Conservation (phyloP, 345 rosid species). For the Syzygium aromaticum region DNA sequence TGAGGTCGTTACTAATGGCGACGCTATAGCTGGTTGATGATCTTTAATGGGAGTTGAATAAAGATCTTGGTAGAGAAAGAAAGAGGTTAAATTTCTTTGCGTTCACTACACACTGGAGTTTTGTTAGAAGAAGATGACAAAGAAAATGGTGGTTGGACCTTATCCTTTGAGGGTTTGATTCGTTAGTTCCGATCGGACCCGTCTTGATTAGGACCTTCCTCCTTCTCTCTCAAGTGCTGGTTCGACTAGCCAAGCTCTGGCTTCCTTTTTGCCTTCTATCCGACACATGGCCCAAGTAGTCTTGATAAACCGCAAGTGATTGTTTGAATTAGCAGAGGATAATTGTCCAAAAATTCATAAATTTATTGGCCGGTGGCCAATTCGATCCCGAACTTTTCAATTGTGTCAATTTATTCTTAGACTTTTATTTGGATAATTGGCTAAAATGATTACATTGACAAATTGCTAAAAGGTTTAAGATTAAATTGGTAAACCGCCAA, state of each 20-base stretch:
- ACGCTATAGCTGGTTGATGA: not conserved
- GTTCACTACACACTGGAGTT: constrained; percentile 42
- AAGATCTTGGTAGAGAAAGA: constrained; percentile 1
- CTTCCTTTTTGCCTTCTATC: constrained; percentile 6
- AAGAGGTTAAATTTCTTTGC: constrained; percentile 12
- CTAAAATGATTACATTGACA: no score
- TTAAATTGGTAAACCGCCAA: no score
- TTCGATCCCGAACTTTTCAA: no score
- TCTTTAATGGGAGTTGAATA: constrained; percentile 1
- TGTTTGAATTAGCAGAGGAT: not conserved
- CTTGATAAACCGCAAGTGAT: not conserved
- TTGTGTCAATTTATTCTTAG: no score
- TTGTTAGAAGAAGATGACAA: not conserved
- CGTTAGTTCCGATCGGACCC: not conserved
- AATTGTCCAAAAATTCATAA: no score
- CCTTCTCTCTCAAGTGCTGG: not conserved
- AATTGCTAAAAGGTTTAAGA: no score
- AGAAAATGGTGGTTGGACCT: not conserved
- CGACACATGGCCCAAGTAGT: not conserved
- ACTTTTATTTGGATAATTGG: no score
- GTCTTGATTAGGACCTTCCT: not conserved
- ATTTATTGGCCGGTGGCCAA: no score
- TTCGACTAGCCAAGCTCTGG: no score
- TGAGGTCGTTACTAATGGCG: constrained; percentile 11
- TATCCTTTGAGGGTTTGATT: not conserved